Conservation (phyloP, 2,329 filamentous ascomycete species). For the Tolypocladium guangdongense region DNA sequence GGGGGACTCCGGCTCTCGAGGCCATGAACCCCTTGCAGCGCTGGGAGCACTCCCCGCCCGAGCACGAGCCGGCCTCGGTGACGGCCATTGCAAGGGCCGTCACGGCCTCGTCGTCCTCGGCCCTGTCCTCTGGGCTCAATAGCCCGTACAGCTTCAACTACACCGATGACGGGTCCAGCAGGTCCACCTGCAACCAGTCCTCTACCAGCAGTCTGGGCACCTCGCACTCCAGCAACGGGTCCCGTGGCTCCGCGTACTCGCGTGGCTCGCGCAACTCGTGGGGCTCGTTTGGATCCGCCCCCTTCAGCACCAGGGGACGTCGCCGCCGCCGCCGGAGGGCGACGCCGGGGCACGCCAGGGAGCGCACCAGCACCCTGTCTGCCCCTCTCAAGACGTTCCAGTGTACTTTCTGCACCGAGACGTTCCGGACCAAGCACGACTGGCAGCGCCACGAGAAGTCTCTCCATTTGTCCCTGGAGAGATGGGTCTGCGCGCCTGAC, state of each 20-base stretch:
- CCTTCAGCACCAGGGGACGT: slow-evolving; percentile 31
- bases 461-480: slow-evolving; percentile 51
- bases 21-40: slow-evolving; percentile 46
- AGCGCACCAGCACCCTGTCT: slow-evolving; percentile 20
- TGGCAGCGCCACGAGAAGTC: slow-evolving; percentile 64
- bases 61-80: slow-evolving; percentile 50
- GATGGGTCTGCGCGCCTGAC: slow-evolving; percentile 53
- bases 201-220: slow-evolving; percentile 51
- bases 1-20: slow-evolving; percentile 42
- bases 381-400: slow-evolving; percentile 47
- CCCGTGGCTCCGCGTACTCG: slow-evolving; percentile 48
- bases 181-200: slow-evolving; percentile 47
- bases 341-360: slow-evolving; percentile 24
- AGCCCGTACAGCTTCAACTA: slow-evolving; percentile 47
- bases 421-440: slow-evolving; percentile 57
- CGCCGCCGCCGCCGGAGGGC: slow-evolving; percentile 38
- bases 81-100: slow-evolving; percentile 48
- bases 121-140: slow-evolving; percentile 41
- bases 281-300: slow-evolving; percentile 35
- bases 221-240: slow-evolving; percentile 47
- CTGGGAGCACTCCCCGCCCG: slow-evolving; percentile 48
- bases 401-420: slow-evolving; percentile 60
- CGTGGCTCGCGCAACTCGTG: slow-evolving; percentile 47
- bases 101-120: slow-evolving; percentile 39
- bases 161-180: slow-evolving; percentile 50